phyloP scores from a whole-genome alignment of 768 basidiomycete genomes.

The Xanthoconium purpureum region DNA sequence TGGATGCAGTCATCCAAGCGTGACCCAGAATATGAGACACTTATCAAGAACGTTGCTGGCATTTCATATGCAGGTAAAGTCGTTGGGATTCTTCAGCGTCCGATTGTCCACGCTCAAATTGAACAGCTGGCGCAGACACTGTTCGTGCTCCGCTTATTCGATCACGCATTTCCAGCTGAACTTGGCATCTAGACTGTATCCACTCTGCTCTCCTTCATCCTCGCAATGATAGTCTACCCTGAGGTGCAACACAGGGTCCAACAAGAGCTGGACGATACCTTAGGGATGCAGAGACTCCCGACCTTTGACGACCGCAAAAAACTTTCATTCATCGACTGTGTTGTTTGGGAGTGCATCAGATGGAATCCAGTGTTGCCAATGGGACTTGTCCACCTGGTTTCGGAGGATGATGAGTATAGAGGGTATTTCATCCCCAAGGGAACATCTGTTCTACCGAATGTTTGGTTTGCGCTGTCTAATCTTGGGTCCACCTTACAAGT shows the following conservation, averaged over 20 bases:
- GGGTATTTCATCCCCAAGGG: constrained; percentile 46
- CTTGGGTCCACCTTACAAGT: constrained; percentile 10
- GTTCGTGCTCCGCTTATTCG: constrained; percentile 21
- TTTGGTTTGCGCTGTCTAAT: constrained; percentile 36
- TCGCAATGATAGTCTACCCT: constrained; percentile 55
- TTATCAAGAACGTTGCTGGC: constrained; percentile 49
- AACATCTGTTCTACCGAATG: constrained; percentile 44
- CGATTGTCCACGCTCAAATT: constrained; percentile 2
- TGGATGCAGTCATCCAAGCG: constrained; percentile 23
- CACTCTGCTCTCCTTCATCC: constrained; percentile 46
- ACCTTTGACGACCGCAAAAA: constrained; percentile 39
- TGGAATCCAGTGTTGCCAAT: constrained; percentile 41
- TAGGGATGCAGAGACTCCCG: constrained; percentile 46
- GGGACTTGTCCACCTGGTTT: constrained; percentile 19
- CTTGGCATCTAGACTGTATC: constrained; percentile 43
- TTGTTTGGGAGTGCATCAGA: constrained; percentile 36
- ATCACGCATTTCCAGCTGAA: constrained; percentile 21
- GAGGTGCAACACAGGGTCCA: constrained; percentile 48
- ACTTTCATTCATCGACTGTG: constrained; percentile 39
- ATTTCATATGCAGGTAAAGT: constrained; percentile 46
- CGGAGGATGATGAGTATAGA: constrained; percentile 43
- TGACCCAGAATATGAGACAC: constrained; percentile 39
- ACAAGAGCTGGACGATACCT: constrained; percentile 47
- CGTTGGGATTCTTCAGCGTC: background rate
- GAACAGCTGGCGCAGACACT: constrained; percentile 26